Evolutionary conservation across 495 filamentous ascomycete genomes (phyloP), one percentile per base, ranked within the genome.

Genomic region (Penicillium turbatum): DNA sequence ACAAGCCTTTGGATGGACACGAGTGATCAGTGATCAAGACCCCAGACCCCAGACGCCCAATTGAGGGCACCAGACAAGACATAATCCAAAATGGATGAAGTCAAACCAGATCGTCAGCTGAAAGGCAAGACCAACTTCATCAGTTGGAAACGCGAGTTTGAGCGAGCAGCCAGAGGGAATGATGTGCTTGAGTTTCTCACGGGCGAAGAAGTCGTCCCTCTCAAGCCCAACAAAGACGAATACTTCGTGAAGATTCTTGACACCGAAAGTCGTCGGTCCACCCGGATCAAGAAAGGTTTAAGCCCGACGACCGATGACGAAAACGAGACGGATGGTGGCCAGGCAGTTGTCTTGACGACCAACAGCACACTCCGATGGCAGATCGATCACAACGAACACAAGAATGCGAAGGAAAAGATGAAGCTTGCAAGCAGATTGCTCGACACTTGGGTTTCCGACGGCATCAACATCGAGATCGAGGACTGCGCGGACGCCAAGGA

Each of bases 11-110:
- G 30, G 43, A 46, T 35, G 10, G 42, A 45, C 42, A 45, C 42
- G 19, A 45, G 42, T 45, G 42, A 45, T 45, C 42, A 45, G 42
- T 45, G 29, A 45, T 32, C 42, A 31, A 45, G 39, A 42, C 39
- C 16, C 39, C 29, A 45, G 42, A 45, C 42, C 26, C 42, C 42
- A 45, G 42, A 32, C 42, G 42, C 26, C 42, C 26, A 31, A 45
- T 11, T 21, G 7, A 15, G 26, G 42, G 42, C 42, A 32, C 27
- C 42, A 32, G 42, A 45, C 26, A 45, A 31, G 29, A 32, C 29
- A 4, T 32, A 16, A 6, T 46, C 43, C 29, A 46, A 34, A 5
- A 46, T 46, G 15, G 43, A 46, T 9, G 29, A 46, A 46, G 43
- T 46, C 27, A 46, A 34, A 46, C 12, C 43, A 46, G 13, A 32